Evolutionary conservation across 1,284 basidiomycete species (phyloP).

Genomic region (Heterobasidion irregulare): DNA sequence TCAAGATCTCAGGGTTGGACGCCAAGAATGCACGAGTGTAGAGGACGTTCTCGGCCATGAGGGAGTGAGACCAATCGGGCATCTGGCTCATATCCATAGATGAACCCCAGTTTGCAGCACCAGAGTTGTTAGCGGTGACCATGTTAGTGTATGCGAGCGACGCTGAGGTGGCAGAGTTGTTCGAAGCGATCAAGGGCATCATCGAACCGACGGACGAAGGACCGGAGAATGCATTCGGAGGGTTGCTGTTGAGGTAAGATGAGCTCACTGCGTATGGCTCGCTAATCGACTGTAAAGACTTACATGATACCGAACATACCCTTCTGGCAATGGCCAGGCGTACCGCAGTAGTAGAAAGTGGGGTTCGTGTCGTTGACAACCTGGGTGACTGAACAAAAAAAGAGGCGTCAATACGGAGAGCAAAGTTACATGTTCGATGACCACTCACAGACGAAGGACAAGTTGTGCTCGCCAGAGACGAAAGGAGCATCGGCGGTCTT

Average conservation of each 20-base stretch:
- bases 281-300: constrained; percentile 17
- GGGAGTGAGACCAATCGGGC: constrained; percentile 43
- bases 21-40: constrained; percentile 56
- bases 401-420: background rate
- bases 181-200: constrained; percentile 40
- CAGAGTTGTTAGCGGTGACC: constrained; percentile 35
- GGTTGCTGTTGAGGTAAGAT: constrained; percentile 31
- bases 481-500: constrained; percentile 51
- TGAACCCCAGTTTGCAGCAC: constrained; percentile 52
- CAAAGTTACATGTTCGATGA: constrained; percentile 14
- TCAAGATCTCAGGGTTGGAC: constrained; percentile 47
- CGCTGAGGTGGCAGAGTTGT: constrained; percentile 44
- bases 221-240: constrained; percentile 35
- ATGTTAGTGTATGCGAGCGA: constrained; percentile 43
- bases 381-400: constrained; percentile 40
- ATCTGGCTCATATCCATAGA: constrained; percentile 48
- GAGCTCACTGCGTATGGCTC: constrained; percentile 5
- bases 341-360: constrained; percentile 65
- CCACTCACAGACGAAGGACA: constrained; percentile 36
- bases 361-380: constrained; percentile 65
- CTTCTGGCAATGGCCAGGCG: constrained; percentile 60
- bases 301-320: constrained; percentile 74
- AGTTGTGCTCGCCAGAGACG: constrained; percentile 53
- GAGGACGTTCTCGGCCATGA: constrained; percentile 49
- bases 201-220: constrained; percentile 40